Evolutionary conservation across 192 early-diverging fungal species (phyloP), one percentile per base, ranked within the genome.

Genomic region (Coemansia sp.): DNA sequence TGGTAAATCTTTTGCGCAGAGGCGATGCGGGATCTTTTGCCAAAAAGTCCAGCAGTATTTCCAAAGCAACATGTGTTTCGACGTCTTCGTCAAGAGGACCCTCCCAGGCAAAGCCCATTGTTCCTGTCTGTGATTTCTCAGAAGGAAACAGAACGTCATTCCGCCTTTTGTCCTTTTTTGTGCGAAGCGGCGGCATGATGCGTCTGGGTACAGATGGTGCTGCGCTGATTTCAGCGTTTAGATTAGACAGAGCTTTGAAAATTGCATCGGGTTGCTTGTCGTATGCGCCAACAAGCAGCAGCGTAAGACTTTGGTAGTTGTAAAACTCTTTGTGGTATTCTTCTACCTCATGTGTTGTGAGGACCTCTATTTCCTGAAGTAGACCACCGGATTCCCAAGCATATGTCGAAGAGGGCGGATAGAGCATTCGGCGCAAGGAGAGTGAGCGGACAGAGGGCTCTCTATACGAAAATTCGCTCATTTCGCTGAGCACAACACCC

Each of bases 401-500:
- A 57, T 94, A 95, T 8, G 94, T 86, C 40, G 69, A 82, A n/a
- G 69, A 65, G 42, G 59, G 66, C 52, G 71, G 85, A 86, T 52
- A 95, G 16, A 81, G 46, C 67, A 64, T 39, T 40, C 62, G 63
- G 15, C 64, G 72, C 56, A 75, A 45, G 21, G 56, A 64, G 43
- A 68, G 63, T 18, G 68, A 71, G 43, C 83, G 80, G 63, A 90
- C 67, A 67, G 92, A 90, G 18, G 73, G 70, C 67, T 93, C 92
- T 16, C 89, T 88, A 72, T 91, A 87, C 60, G 92, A 89, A 48
- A 91, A 74, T 39, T 87, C 85, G 13, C 89, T 88, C 93, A 95
- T 95, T 70, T 90, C 85, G 78, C 85, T 84, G 26, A 85, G 81
- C 25, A 95, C 90, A 9, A 94, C 93, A 16, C 93, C 93, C 57